These are phyloP conservation scores for Chrysopogon serrulatus DNA, from an alignment of 176 grass and related monocot genomes.

Conservation along the genomic window DNA sequence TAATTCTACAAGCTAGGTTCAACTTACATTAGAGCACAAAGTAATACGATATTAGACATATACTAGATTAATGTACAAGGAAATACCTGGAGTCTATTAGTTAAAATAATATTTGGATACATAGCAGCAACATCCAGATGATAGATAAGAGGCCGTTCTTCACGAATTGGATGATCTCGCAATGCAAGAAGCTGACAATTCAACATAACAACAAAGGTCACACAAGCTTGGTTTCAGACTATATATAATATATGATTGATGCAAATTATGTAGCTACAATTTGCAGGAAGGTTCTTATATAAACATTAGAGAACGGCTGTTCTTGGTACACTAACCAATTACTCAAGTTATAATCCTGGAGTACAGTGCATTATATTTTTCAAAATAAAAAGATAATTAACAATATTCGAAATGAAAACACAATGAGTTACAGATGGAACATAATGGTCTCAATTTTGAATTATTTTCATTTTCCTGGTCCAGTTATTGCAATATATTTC, in stretches of 20 bases:
- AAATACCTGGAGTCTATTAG: constrained; percentile 94
- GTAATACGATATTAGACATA: constrained; percentile 2
- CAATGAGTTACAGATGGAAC: not conserved
- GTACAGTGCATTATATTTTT: not conserved
- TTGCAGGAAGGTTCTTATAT: not conserved
- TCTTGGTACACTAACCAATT: constrained; percentile 15
- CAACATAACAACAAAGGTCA: constrained; percentile 22
- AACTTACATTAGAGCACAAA: not conserved
- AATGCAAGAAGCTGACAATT: constrained; percentile 81
- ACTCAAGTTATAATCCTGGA: constrained; percentile 2
- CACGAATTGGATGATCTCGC: constrained; percentile 74
- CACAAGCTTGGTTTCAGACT: constrained; percentile 22
- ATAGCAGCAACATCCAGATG: constrained; percentile 99
- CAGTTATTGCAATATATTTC: constrained; percentile 1
- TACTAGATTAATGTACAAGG: constrained; percentile 11
- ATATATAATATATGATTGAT: not conserved
- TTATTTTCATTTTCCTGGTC: not conserved
- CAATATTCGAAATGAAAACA: not conserved
- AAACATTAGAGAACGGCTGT: constrained; percentile 2
- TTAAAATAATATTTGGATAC: constrained; percentile 99
- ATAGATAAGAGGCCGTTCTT: constrained; percentile 96
- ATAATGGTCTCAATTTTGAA: not conserved
- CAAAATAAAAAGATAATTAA: not conserved
- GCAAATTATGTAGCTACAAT: constrained; percentile 10
- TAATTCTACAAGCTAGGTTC: not conserved